phyloP scores from a whole-genome alignment of 2,329 filamentous ascomycete genomes.

The Aspergillus sp. region DNA sequence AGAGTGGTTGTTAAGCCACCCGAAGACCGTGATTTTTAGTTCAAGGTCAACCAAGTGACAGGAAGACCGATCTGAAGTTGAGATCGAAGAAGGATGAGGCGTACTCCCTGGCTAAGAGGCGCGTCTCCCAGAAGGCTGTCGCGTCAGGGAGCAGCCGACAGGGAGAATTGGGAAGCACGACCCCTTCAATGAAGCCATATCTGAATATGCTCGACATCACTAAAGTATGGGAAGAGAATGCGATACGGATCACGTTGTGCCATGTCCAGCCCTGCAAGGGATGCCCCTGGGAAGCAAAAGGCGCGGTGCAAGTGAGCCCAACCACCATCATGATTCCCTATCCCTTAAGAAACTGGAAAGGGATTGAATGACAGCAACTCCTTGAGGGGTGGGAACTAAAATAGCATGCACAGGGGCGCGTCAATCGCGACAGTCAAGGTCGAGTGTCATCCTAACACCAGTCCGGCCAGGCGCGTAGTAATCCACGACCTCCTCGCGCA shows the following conservation, averaged over 20 bases:
- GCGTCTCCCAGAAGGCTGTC: constrained; percentile 13
- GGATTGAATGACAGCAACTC: constrained; percentile 11
- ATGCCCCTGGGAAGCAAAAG: constrained; percentile 13
- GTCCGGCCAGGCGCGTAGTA: constrained; percentile 44
- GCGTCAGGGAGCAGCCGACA: constrained; percentile 21
- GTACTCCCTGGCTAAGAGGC: constrained; percentile 14
- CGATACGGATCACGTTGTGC: constrained; percentile 22
- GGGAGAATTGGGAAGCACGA: constrained; percentile 22
- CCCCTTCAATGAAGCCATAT: constrained; percentile 29
- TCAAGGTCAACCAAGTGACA: constrained; percentile 7
- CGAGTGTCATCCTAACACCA: constrained; percentile 36
- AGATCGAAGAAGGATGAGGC: constrained; percentile 11
- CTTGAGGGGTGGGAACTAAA: constrained; percentile 2
- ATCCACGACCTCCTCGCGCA: constrained; percentile 37
- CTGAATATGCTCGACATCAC: constrained; percentile 32
- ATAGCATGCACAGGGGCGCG: constrained; percentile 8
- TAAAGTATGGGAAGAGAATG: constrained; percentile 24
- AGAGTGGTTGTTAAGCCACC: constrained; percentile 1
- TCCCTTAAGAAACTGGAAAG: constrained; percentile 14
- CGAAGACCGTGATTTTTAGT: constrained; percentile 2
- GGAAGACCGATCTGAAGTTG: constrained; percentile 5
- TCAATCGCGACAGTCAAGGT: constrained; percentile 22
- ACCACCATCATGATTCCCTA: constrained; percentile 11
- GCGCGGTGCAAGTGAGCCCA: constrained; percentile 14
- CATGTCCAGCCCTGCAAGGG: constrained; percentile 27